Percentiles rank a stretch among this genome's conserved stretches.
phyloP scores from a whole-genome alignment of 768 basidiomycete species.

The Cystofilobasidium macerans region DNA sequence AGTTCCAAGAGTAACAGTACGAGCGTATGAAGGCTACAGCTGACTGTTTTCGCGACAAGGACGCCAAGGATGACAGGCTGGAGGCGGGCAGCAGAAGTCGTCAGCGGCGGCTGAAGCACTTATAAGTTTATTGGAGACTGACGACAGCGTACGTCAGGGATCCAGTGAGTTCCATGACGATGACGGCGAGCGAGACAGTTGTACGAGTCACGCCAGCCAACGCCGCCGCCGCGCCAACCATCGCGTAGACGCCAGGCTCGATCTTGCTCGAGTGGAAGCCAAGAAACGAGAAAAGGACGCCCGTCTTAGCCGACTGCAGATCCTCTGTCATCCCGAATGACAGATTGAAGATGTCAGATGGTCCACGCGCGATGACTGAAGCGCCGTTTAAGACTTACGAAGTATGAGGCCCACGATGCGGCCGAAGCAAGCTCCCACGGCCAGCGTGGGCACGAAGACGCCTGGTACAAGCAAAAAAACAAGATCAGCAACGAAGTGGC shows the following conservation, averaged over 20 bases:
- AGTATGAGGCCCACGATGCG: constrained; percentile 70
- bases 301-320: constrained; percentile 1
- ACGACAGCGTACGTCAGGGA: constrained; percentile 78
- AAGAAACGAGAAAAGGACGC: constrained; percentile 51
- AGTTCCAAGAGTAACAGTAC: not conserved
- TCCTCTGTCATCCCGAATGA: constrained; percentile 6
- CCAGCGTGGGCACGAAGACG: constrained; percentile 92
- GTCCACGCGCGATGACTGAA: too few relatives aligned
- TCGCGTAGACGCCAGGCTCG: constrained; percentile 54
- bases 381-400: constrained; percentile 44
- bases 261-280: constrained; percentile 54
- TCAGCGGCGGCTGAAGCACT: not conserved
- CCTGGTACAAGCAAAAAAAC: constrained; percentile 47
- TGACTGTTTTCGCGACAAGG: constrained; percentile 74
- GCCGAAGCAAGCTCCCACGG: constrained; percentile 84
- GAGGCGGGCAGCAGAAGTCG: not conserved
- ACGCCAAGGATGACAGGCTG: constrained; percentile 40
- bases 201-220: constrained; percentile 89
- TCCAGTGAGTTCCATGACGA: constrained; percentile 89
- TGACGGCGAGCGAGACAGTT: constrained; percentile 82
- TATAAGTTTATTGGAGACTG: not conserved
- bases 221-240: constrained; percentile 73
- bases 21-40: not conserved
- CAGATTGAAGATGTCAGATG: too few relatives aligned
- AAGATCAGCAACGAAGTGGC: not conserved